Evolutionary conservation across 73 alveolate species (phyloP).

Genomic region (Tetrahymena malaccensis): DNA sequence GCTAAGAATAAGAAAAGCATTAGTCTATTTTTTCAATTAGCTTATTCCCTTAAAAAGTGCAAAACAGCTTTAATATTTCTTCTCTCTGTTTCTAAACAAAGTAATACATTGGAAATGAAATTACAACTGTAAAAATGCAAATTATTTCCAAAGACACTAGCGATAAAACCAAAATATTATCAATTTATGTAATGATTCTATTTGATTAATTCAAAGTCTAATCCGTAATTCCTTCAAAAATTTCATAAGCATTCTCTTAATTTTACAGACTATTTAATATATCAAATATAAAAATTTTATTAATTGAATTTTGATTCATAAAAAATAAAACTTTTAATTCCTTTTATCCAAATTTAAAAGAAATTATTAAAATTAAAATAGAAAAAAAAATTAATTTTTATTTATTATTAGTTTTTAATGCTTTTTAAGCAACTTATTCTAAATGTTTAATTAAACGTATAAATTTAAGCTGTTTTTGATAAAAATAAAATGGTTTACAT

Average conservation of each 20-base stretch:
- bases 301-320: too few species aligned
- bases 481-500: not conserved
- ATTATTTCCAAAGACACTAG: not conserved
- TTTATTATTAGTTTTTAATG: too few species aligned
- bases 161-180: not conserved
- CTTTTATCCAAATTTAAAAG: too few species aligned
- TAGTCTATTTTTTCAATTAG: not conserved
- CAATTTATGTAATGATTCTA: not conserved
- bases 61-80: not conserved
- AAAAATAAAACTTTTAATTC: too few species aligned
- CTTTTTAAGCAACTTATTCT: too few species aligned
- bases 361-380: too few species aligned
- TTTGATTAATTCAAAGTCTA: not conserved
- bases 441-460: too few species aligned
- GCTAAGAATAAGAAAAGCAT: not conserved
- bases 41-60: not conserved
- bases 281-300: not conserved
- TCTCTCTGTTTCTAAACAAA: not conserved
- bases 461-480: too few species aligned
- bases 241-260: not conserved
- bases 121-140: not conserved
- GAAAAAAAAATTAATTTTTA: too few species aligned
- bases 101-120: not conserved
- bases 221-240: not conserved
- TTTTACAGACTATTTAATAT: not conserved